Percentiles rank a stretch among this genome's conserved stretches.
Conservation (phyloP, 129 eudicot genomes). For the Tanacetum coccineum region DNA sequence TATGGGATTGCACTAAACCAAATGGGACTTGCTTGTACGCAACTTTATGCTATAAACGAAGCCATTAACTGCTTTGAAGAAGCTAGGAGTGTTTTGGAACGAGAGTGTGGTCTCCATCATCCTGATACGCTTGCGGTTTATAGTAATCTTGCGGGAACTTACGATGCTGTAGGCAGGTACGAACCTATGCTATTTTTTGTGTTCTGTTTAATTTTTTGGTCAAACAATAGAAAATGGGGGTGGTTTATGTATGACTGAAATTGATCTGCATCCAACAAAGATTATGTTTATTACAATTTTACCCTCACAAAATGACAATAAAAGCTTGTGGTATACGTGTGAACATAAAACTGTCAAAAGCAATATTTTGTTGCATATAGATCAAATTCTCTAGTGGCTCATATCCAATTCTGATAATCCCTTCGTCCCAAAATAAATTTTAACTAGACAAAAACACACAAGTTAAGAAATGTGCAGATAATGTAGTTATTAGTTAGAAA, state of each 20-base stretch:
- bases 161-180: slow-evolving; percentile 88
- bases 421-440: too few relatives aligned
- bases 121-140: slow-evolving; percentile 81
- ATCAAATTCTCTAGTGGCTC: too few relatives aligned
- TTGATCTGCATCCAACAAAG: not conserved
- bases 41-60: slow-evolving; percentile 69
- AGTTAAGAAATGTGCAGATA: too few relatives aligned
- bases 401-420: too few relatives aligned
- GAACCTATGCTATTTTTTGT: not conserved
- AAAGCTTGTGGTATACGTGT: too few relatives aligned
- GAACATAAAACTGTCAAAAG: too few relatives aligned
- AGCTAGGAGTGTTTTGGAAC: slow-evolving; percentile 61
- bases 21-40: slow-evolving; percentile 84
- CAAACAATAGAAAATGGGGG: not conserved
- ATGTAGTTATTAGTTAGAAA: too few relatives aligned
- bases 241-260: not conserved
- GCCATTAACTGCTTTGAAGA: slow-evolving; percentile 70
- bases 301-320: too few relatives aligned
- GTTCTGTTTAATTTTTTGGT: not conserved
- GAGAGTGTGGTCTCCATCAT: slow-evolving; percentile 67
- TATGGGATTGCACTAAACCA: slow-evolving; percentile 78
- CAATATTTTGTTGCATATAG: too few relatives aligned
- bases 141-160: slow-evolving; percentile 84
- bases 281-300: too few relatives aligned
- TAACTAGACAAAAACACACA: too few relatives aligned